A percentile compares a stretch with the other conserved stretches of the same genome.
Evolutionary conservation across 1,284 basidiomycete genomes (phyloP).

Genomic region (Lentinula novae-zelandiae): DNA sequence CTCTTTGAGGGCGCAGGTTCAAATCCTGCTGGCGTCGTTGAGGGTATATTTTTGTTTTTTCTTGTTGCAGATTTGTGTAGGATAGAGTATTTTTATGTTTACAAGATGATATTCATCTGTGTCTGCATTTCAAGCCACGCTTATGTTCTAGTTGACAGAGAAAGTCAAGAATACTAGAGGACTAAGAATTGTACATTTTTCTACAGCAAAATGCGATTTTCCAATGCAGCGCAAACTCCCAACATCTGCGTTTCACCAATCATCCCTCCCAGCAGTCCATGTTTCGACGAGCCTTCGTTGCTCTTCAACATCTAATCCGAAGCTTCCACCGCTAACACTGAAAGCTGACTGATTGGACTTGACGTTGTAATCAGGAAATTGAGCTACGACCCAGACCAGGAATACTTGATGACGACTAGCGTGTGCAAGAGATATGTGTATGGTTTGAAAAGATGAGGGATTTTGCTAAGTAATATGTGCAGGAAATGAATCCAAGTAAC

Average conservation of each 20-base stretch:
- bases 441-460: not conserved
- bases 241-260: not conserved
- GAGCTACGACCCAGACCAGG: not conserved
- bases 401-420: not conserved
- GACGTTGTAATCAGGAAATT: not conserved
- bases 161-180: too few species aligned
- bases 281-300: not conserved
- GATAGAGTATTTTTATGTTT: too few species aligned
- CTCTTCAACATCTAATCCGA: not conserved
- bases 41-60: constrained; percentile 10
- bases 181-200: too few species aligned
- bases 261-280: not conserved
- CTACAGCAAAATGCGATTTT: too few species aligned
- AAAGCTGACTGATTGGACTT: not conserved
- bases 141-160: too few species aligned
- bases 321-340: not conserved
- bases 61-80: not conserved
- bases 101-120: too few species aligned
- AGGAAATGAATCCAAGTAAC: not conserved
- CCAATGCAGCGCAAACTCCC: too few species aligned
- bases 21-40: constrained; percentile 66
- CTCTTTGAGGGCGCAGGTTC: constrained; percentile 69
- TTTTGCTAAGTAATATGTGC: not conserved
- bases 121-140: too few species aligned
- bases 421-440: not conserved